Conservation (phyloP, 495 filamentous ascomycete genomes). For the Xylaria curta region DNA sequence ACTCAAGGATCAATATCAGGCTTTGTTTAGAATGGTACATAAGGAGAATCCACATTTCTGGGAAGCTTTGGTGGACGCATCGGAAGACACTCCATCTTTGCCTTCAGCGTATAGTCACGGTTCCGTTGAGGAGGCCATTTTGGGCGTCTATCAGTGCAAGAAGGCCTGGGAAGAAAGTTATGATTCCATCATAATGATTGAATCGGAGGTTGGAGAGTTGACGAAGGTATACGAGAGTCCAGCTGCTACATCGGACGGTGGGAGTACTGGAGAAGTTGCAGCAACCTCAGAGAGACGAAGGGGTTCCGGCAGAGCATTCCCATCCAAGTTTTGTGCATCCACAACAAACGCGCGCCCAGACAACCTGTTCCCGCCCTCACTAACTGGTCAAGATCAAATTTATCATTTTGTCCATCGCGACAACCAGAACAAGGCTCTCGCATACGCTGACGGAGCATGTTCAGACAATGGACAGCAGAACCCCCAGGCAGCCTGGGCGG, state of each 20-base stretch:
- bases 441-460: slow-evolving; percentile 33
- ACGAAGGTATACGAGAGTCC: slow-evolving; percentile 12
- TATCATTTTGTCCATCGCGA: slow-evolving; percentile 23
- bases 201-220: slow-evolving; percentile 37
- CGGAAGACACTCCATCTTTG: slow-evolving; percentile 30
- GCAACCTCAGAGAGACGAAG: slow-evolving; percentile 16
- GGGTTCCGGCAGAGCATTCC: slow-evolving; percentile 18
- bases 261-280: slow-evolving; percentile 10
- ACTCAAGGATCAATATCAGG: slow-evolving; percentile 40
- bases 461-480: slow-evolving; percentile 28
- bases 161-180: slow-evolving; percentile 48
- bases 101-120: slow-evolving; percentile 33
- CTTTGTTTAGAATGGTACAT: slow-evolving; percentile 37
- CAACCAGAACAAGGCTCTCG: slow-evolving; percentile 19
- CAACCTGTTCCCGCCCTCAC: slow-evolving; percentile 17
- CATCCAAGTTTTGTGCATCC: slow-evolving; percentile 16
- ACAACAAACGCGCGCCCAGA: slow-evolving; percentile 18
- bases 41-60: slow-evolving; percentile 47
- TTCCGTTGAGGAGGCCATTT: slow-evolving; percentile 39
- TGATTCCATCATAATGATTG: slow-evolving; percentile 43
- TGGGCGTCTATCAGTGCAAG: slow-evolving; percentile 42
- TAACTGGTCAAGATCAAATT: background rate
- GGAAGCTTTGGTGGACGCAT: slow-evolving; percentile 37
- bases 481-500: slow-evolving; percentile 33
- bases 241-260: slow-evolving; percentile 23